Evolutionary conservation across 352 stramenopile genomes (phyloP), one percentile per base, ranked within the genome.

Genomic region (Pythium dissotocum): DNA sequence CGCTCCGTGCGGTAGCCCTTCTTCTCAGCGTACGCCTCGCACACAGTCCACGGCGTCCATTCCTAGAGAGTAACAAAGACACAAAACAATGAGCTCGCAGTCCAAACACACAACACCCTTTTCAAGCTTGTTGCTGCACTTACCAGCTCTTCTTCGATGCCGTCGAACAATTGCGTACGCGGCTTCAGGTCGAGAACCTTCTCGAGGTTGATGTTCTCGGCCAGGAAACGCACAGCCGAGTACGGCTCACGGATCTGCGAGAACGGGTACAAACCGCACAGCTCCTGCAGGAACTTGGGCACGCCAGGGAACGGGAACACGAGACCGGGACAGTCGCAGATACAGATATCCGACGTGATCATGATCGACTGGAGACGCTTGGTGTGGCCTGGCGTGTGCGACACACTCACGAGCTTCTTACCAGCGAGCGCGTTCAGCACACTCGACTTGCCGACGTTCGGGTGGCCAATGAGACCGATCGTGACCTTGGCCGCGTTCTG

Each of bases 201-300:
- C 67, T 94, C 83, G 44, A 97, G 44, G 18, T 78, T 69, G 28
- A 94, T 77, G 51, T 93, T 77, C 33, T 97, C 88, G 0, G 85
- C 85, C 1, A 97, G 65, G 71, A 96, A 96, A 1, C 89, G 88
- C 26, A 97, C 87, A 2, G 88, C 85, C 51, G 87, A 95, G 68
- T 93, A 97, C 9, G 90, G 88, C 71, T 97, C 90, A 3, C 90
- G 87, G 65, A 96, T 95, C 81, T 95, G 88, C 21, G 88, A 91
- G 72, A 89, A 94, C 42, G 88, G 88, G 56, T 91, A 95, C 48
- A 94, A 53, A 0, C 88, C 88, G 48, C 85, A 91, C 13, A 95
- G 83, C 64, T 94, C 86, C 60, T 95, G 88, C 2, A 95, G 73
- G 70, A 89, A 89, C 79, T 93, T 93, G 7, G 88, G 80, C 4